These are phyloP conservation scores for Nemania sp. DNA, from an alignment of 2,329 filamentous ascomycete genomes.

Conservation along the genomic window DNA sequence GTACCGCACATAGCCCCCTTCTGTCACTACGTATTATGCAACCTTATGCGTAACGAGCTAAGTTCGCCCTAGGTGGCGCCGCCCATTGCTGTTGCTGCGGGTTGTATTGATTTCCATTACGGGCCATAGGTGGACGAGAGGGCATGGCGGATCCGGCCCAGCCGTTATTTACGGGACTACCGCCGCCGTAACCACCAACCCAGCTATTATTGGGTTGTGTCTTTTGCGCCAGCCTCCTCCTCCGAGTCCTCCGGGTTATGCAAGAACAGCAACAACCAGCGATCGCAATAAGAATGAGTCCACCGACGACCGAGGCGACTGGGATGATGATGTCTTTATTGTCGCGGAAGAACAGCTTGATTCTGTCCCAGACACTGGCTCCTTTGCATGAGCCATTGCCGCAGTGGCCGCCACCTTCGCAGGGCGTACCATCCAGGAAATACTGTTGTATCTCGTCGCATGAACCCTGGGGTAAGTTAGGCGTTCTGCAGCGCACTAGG, in stretches of 20 bases:
- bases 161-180: slow-evolving; percentile 37
- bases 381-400: slow-evolving; percentile 82
- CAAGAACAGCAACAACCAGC: slow-evolving; percentile 73
- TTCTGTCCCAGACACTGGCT: slow-evolving; percentile 74
- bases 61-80: slow-evolving; percentile 20
- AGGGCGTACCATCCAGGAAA: slow-evolving; percentile 91
- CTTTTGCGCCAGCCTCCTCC: slow-evolving; percentile 47
- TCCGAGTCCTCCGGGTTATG: slow-evolving; percentile 57
- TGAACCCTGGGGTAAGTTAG: slow-evolving; percentile 71
- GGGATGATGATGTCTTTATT: slow-evolving; percentile 88
- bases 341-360: slow-evolving; percentile 78
- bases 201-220: slow-evolving; percentile 46
- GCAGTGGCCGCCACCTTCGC: slow-evolving; percentile 83
- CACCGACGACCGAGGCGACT: slow-evolving; percentile 77
- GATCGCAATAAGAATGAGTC: slow-evolving; percentile 76
- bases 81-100: slow-evolving; percentile 31
- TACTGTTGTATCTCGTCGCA: slow-evolving; percentile 88
- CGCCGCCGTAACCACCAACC: slow-evolving; percentile 46
- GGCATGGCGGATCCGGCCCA: slow-evolving; percentile 30
- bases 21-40: neutral
- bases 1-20: slow-evolving; percentile 23
- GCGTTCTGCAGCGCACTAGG: slow-evolving; percentile 79
- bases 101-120: slow-evolving; percentile 27
- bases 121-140: slow-evolving; percentile 37
- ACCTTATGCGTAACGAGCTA: slow-evolving; percentile 39